Base-by-base conservation (phyloP, 441 rosid genomes). In the Populus hybrid region DNA sequence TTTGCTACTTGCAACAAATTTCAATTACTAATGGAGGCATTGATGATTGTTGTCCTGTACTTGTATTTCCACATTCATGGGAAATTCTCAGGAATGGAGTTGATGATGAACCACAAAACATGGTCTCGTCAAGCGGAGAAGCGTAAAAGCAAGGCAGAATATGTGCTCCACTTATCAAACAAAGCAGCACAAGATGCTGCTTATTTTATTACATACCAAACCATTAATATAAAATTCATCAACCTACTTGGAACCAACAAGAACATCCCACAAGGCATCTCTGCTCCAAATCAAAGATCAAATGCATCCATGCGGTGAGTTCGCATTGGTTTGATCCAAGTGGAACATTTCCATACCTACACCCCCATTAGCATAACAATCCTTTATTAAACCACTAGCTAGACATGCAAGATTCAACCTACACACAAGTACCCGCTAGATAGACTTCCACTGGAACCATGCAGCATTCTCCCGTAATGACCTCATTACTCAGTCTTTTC, bases 401-500 rank as follows among this genome's bases (percentile, higher is more conserved):
- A 69, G 21, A 7, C 7, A 73, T 59, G 16, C 29, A 66, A 7
- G 18, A 65, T 10, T 42, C 50, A 64, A 50, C 68, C 56, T 77
- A 7, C 29, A 40, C 70, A 3, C 29, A 70, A 29, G 31, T 4
- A 75, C 59, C 31, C 36, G 23, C 40, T 23, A 33, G n/a, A 64
- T 28, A 35, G 56, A 29, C 31, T 29, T 29, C 31, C 31, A 28
- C 65, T 69, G 0, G 11, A 69, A 3, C 50, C 45, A 12, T 29
- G 31, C 31, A 29, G 31, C 31, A 24, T n/a, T 10, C 10, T 10
- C 61, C 18, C 7, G 3, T 29, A 3, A 35, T 45, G 1, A 16
- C 20, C 29, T 70, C 42, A 5, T 83, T 71, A 85, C 83, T 78
- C 85, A 0, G 85, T 65, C 71, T 79, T 82, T 80, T 81, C 85